Evolutionary conservation across 495 filamentous ascomycete species (phyloP), one percentile per base, ranked within the genome.

Genomic region (Hypoxylon fuscum): DNA sequence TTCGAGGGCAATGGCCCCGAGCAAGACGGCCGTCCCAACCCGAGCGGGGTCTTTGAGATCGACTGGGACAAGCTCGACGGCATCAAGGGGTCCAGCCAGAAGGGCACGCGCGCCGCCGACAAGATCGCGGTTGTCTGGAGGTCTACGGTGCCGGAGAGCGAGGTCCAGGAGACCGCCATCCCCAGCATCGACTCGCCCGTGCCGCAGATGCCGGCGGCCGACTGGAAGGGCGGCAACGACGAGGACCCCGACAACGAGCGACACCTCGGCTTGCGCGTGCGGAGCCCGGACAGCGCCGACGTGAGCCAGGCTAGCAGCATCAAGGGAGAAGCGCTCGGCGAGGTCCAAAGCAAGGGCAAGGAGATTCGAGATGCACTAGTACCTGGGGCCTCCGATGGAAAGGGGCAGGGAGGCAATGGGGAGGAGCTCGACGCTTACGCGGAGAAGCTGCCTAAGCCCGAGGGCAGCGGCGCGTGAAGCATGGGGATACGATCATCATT

Each of bases 51-150:
- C 8, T 85, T 86, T 42, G 79, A 83, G 40, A 85, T 85, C 41
- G 81, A 85, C 0, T 86, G 83, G 83, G 83, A 85, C 41, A 77
- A 79, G 70, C 77, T 87, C 76, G 81, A 83, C 40, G 87, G 87
- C 7, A 80, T 83, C 56, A 96, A 96, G 70, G 93, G 95, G 1
- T 91, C 87, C 5, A 82, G 76, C 27, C 83, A 84, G 38, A 95
- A 96, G 69, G 95, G 95, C 0, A 89, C 87, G 5, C 80, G 86
- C 34, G 91, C 92, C 1, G 83, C 96, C 2, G 94, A 98, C 66
- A 83, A 83, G 17, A 70, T 97, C n/a, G 86, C 92, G 15, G 91
- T 97, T 7, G 90, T 97, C 3, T 98, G 95, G 95, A 80, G 68
- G 50, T 74, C 68, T 34, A 63, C 56, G 55, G 60, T 27, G 64